A percentile compares a stretch with the other conserved stretches of the same genome.
These are phyloP conservation scores for Fusarium poae DNA, from an alignment of 2,329 filamentous ascomycete species.

Conservation along the genomic window DNA sequence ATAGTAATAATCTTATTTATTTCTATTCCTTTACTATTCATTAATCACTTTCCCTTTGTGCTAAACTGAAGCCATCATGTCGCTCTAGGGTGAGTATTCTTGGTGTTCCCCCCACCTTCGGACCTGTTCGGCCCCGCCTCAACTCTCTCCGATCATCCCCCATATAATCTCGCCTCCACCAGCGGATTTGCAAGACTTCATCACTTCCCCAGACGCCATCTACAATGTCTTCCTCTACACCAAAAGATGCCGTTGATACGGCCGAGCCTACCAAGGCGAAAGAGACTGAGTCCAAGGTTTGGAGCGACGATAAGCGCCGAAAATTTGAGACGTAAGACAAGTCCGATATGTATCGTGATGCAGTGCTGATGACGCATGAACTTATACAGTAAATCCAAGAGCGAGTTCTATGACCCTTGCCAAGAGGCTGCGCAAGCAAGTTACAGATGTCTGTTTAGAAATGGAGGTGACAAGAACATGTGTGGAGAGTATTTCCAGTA, in stretches of 20 bases:
- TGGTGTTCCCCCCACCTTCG: not conserved
- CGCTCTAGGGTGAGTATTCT: not conserved
- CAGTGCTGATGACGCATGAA: slow-evolving; percentile 24
- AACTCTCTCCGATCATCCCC: slow-evolving; percentile 8
- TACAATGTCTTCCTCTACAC: slow-evolving; percentile 41
- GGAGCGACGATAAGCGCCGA: slow-evolving; percentile 69
- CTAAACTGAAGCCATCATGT: not conserved
- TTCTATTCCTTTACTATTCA: not conserved
- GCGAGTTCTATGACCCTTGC: slow-evolving; percentile 94
- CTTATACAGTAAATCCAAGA: slow-evolving; percentile 79
- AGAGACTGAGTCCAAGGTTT: slow-evolving; percentile 56
- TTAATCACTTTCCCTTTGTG: not conserved
- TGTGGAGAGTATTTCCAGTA: slow-evolving; percentile 97
- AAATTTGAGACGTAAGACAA: slow-evolving; percentile 74
- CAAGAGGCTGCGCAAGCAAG: slow-evolving; percentile 90
- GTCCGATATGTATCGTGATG: not conserved
- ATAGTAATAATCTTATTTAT: too few species aligned
- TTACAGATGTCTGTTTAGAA: slow-evolving; percentile 88
- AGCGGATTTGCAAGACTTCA: slow-evolving; percentile 7
- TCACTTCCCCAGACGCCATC: slow-evolving; percentile 9
- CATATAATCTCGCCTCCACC: not conserved
- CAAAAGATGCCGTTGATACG: slow-evolving; percentile 36
- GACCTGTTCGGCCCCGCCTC: slow-evolving; percentile 18
- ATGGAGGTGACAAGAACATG: slow-evolving; percentile 88
- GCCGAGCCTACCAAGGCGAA: slow-evolving; percentile 33